Base-by-base conservation (phyloP, 1,139 yeast species). In the Debaryomyces coudertii region DNA sequence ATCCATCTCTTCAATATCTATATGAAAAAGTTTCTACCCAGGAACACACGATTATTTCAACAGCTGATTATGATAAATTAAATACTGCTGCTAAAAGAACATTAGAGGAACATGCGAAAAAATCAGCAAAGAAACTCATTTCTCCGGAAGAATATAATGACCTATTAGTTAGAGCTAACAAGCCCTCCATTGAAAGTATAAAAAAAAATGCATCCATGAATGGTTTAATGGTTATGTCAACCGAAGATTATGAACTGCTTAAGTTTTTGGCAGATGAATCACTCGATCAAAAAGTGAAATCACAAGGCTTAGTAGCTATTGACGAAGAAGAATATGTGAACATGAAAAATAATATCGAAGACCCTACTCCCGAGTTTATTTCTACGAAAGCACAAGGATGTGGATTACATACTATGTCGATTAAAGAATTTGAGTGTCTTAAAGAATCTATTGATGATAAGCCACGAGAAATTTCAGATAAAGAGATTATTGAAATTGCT, bases 141-240 rank as follows among this genome's bases (percentile, higher is more conserved):
- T 15, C 43, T 20, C 44, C 35, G 20, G 49, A 53, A 7, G 73
- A 68, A 30, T 69, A 69, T 46, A 71, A 71, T 42, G 62, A 61
- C 11, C 57, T 73, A 47, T 55, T 71, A 20, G 47, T 70, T 9
- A 60, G 56, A 39, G 74, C 73, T 5, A 68, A 69, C 44, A 68
- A 69, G 53, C 77, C 78, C 2, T 60, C 74, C 4, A 54, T 72
- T 30, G 72, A 67, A 6, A 55, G 55, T 23, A 60, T 74, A 15
- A 55, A 54, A 27, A 47, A 54, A 3, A 57, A 54, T 40, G 77
- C 78, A 1, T 45, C 51, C 0, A 53, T 54, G 4, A 61, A 63
- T 47, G 76, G 75, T 0, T 55, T 66, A 42, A 57, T 52, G 7
- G 58, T 69, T 3, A 30, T 71, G 5, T 60, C 71, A 5, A 38